Percentiles rank a stretch among this genome's conserved stretches.
These are phyloP conservation scores for Penicillium coffeae DNA, from an alignment of 495 filamentous ascomycete genomes.

Conservation along the genomic window DNA sequence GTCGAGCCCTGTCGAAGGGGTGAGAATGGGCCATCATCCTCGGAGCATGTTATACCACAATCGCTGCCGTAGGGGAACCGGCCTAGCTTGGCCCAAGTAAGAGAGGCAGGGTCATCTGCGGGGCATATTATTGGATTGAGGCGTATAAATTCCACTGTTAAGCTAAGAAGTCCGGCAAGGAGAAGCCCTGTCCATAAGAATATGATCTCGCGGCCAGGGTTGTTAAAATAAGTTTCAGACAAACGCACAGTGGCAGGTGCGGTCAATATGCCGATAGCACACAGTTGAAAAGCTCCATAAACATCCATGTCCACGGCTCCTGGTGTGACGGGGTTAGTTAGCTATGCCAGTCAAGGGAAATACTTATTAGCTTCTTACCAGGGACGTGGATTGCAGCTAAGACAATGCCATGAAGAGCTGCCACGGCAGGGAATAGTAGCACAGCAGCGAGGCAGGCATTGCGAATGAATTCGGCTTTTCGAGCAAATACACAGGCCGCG, in stretches of 20 bases:
- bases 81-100: slow-evolving; percentile 18
- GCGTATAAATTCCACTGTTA: slow-evolving; percentile 58
- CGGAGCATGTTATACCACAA: slow-evolving; percentile 38
- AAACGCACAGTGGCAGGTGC: slow-evolving; percentile 54
- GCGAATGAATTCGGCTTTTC: slow-evolving; percentile 54
- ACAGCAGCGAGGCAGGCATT: slow-evolving; percentile 59
- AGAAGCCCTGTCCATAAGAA: slow-evolving; percentile 57
- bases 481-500: slow-evolving; percentile 53
- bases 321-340: slow-evolving; percentile 9
- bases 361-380: slow-evolving; percentile 29
- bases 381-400: slow-evolving; percentile 50
- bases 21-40: slow-evolving; percentile 37
- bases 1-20: slow-evolving; percentile 45
- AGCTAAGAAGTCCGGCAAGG: slow-evolving; percentile 52
- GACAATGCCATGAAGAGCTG: slow-evolving; percentile 56
- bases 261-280: slow-evolving; percentile 56
- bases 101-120: slow-evolving; percentile 34
- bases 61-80: slow-evolving; percentile 27
- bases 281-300: slow-evolving; percentile 60
- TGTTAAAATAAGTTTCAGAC: slow-evolving; percentile 56
- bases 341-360: background rate
- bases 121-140: slow-evolving; percentile 34
- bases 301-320: slow-evolving; percentile 62
- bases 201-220: slow-evolving; percentile 56
- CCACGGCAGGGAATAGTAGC: slow-evolving; percentile 56